These are phyloP conservation scores for Pythium aquatile DNA, from an alignment of 352 stramenopile genomes.

Conservation along the genomic window DNA sequence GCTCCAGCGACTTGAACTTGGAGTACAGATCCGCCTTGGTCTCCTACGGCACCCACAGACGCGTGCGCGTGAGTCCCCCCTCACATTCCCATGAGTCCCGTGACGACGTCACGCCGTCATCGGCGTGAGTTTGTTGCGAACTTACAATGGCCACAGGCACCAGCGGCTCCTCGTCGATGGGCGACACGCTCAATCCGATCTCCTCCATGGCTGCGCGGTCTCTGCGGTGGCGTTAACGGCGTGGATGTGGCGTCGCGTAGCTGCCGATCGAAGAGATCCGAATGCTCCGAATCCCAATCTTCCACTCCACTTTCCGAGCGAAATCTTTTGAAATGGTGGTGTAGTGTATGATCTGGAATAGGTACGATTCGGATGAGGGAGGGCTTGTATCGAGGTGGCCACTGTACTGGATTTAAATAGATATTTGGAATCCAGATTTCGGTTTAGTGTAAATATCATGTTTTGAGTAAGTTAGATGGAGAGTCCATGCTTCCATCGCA, in stretches of 20 bases:
- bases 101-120: neutral
- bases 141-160: slow-evolving; percentile 33
- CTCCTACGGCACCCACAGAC: slow-evolving; percentile 17
- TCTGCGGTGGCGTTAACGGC: neutral
- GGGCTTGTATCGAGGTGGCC: neutral
- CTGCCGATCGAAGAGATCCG: neutral
- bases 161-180: slow-evolving; percentile 33
- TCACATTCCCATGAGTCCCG: neutral
- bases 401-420: neutral
- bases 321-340: slow-evolving; percentile 9
- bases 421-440: too few relatives aligned
- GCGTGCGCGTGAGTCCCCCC: neutral
- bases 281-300: neutral
- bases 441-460: neutral
- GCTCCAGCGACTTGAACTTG: slow-evolving; percentile 48
- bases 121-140: neutral
- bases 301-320: slow-evolving; percentile 12
- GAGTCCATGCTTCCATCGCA: slow-evolving; percentile 9
- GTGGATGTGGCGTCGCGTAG: neutral
- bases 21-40: slow-evolving; percentile 44
- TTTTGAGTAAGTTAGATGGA: neutral
- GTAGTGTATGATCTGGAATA: neutral
- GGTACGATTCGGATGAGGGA: slow-evolving; percentile 3
- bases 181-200: slow-evolving; percentile 27
- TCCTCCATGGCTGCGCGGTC: slow-evolving; percentile 25